These are phyloP conservation scores for Citrullus amarus DNA, from an alignment of 306 rosid genomes.

Conservation along the genomic window DNA sequence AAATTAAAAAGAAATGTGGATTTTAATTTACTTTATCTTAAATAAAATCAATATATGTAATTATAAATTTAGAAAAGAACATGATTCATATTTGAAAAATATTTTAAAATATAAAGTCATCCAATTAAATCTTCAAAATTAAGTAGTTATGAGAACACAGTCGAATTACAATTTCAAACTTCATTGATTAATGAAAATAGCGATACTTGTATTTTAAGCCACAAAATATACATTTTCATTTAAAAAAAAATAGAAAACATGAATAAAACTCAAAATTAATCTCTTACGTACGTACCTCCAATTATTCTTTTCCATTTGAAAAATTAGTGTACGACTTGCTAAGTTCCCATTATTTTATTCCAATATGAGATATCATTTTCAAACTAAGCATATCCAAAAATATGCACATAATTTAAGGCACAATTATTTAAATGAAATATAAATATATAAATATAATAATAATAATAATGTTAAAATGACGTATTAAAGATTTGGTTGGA, in stretches of 20 bases:
- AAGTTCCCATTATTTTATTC: background rate
- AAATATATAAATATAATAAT: background rate
- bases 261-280: background rate
- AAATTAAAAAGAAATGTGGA: too few species aligned
- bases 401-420: background rate
- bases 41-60: background rate
- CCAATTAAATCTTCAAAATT: background rate
- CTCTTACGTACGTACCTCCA: background rate
- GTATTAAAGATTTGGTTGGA: background rate
- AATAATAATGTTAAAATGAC: background rate
- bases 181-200: background rate
- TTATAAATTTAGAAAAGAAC: too few species aligned
- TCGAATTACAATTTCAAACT: background rate
- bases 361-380: background rate
- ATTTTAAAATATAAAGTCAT: background rate
- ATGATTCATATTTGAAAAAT: too few species aligned
- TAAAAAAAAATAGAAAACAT: background rate
- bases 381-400: background rate
- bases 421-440: background rate
- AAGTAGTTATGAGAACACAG: background rate
- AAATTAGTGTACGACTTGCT: background rate
- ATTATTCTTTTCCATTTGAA: background rate
- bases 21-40: too few species aligned
- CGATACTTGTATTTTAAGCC: background rate
- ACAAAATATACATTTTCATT: background rate